These are phyloP conservation scores for Geotrichum histeridarum DNA, from an alignment of 1,139 yeast species.

Conservation along the genomic window DNA sequence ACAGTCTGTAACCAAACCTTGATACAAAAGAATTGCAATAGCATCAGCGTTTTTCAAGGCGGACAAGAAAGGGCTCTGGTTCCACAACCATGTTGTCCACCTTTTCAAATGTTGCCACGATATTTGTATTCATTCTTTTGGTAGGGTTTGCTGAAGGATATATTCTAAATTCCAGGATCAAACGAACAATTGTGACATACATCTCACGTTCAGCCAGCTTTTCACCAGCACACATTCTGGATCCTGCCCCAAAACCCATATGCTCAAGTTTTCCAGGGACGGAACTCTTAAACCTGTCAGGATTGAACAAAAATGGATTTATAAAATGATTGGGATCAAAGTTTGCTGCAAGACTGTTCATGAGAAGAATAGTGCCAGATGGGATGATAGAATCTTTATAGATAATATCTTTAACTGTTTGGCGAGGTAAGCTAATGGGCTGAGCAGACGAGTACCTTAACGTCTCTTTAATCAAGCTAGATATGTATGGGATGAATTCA, in stretches of 20 bases:
- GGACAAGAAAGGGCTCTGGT: constrained; percentile 45
- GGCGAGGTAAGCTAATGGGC: constrained; percentile 63
- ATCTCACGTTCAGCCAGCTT: constrained; percentile 59
- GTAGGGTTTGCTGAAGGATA: constrained; percentile 40
- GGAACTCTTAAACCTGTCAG: constrained; percentile 52
- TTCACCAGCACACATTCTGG: constrained; percentile 65
- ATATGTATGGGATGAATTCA: constrained; percentile 45
- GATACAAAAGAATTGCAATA: neutral
- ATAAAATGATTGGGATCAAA: constrained; percentile 49
- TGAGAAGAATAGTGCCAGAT: constrained; percentile 49
- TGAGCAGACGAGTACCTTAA: constrained; percentile 59
- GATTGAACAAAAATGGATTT: constrained; percentile 50
- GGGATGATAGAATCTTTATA: constrained; percentile 48
- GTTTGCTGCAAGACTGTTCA: constrained; percentile 70
- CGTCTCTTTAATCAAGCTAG: constrained; percentile 60
- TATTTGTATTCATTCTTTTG: constrained; percentile 43
- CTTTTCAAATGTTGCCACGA: constrained; percentile 45
- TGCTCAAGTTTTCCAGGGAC: constrained; percentile 34
- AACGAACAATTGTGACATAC: constrained; percentile 45
- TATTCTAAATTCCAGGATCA: constrained; percentile 42
- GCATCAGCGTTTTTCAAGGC: constrained; percentile 33
- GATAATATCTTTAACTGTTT: constrained; percentile 48
- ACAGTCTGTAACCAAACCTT: neutral
- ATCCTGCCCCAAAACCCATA: constrained; percentile 65
- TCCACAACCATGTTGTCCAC: constrained; percentile 60